A percentile compares a stretch with the other conserved stretches of the same genome.
phyloP scores from a whole-genome alignment of 1,139 yeast species.

The Kurtzmaniella quercitrusa region DNA sequence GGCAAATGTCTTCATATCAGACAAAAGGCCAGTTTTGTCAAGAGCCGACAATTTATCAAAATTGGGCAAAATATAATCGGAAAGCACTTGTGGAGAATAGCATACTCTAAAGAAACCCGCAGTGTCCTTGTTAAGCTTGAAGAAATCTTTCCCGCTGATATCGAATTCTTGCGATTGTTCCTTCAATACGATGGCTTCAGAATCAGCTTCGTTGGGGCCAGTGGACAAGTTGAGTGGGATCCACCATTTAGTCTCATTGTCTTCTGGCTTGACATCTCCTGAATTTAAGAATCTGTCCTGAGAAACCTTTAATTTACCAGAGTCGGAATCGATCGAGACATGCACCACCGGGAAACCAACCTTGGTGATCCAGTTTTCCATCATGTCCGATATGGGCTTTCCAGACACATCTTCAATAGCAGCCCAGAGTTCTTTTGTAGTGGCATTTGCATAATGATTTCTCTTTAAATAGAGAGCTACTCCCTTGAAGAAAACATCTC shows the following conservation, averaged over 20 bases:
- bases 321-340: constrained; percentile 45
- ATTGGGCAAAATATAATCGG: constrained; percentile 38
- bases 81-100: constrained; percentile 49
- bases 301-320: constrained; percentile 43
- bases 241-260: constrained; percentile 74
- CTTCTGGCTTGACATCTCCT: constrained; percentile 74
- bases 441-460: constrained; percentile 73
- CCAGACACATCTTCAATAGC: constrained; percentile 72
- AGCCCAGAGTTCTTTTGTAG: constrained; percentile 76
- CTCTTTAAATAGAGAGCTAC: constrained; percentile 65
- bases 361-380: constrained; percentile 80
- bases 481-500: constrained; percentile 63
- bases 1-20: constrained; percentile 60
- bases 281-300: constrained; percentile 77
- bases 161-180: constrained; percentile 19
- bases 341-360: constrained; percentile 81
- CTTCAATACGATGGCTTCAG: constrained; percentile 9
- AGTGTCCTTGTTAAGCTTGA: constrained; percentile 61
- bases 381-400: constrained; percentile 63
- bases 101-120: constrained; percentile 65
- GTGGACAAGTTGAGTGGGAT: constrained; percentile 53
- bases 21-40: constrained; percentile 65
- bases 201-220: constrained; percentile 16
- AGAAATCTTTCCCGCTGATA: constrained; percentile 23
- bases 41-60: constrained; percentile 45